Conservation (phyloP, 2,329 filamentous ascomycete genomes). For the Cercospora beticola region DNA sequence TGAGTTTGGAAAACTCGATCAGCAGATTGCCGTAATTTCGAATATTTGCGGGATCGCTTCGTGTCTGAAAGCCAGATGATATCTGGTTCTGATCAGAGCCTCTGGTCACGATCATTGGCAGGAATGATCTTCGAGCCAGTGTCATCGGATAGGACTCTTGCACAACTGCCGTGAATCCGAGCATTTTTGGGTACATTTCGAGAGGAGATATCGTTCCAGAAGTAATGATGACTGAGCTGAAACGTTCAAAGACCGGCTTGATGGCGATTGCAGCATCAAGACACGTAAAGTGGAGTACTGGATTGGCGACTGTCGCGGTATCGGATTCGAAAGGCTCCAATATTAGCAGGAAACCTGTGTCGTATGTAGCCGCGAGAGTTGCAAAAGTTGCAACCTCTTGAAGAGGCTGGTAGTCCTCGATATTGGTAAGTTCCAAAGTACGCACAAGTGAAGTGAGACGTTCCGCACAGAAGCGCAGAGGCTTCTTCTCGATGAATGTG, state of each 20-base stretch:
- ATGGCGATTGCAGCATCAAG: constrained; percentile 97
- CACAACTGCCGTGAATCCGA: constrained; percentile 86
- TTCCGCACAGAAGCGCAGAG: constrained; percentile 90
- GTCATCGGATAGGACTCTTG: constrained; percentile 99
- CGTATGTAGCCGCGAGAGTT: constrained; percentile 92
- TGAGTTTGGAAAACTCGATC: constrained; percentile 93
- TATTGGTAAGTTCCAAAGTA: constrained; percentile 92
- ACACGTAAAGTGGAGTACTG: constrained; percentile 94
- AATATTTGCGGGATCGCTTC: constrained; percentile 94
- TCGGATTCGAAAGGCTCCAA: constrained; percentile 97
- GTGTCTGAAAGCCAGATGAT: constrained; percentile 89
- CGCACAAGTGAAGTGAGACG: constrained; percentile 89
- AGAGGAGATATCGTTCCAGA: constrained; percentile 95
- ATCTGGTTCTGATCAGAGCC: constrained; percentile 92
- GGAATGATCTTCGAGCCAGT: constrained; percentile 85
- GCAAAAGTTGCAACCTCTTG: constrained; percentile 98
- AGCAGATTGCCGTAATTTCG: constrained; percentile 92
- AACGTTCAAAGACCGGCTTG: constrained; percentile 94
- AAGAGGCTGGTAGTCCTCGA: constrained; percentile 94
- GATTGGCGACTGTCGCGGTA: constrained; percentile 91
- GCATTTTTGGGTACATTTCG: constrained; percentile 99
- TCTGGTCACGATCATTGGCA: constrained; percentile 95
- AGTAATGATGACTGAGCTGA: constrained; percentile 97
- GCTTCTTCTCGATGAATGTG: constrained; percentile 97
- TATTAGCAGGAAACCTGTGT: constrained; percentile 92